Evolutionary conservation across 306 rosid species (phyloP).

Genomic region (Cucurbita argyrosperma): DNA sequence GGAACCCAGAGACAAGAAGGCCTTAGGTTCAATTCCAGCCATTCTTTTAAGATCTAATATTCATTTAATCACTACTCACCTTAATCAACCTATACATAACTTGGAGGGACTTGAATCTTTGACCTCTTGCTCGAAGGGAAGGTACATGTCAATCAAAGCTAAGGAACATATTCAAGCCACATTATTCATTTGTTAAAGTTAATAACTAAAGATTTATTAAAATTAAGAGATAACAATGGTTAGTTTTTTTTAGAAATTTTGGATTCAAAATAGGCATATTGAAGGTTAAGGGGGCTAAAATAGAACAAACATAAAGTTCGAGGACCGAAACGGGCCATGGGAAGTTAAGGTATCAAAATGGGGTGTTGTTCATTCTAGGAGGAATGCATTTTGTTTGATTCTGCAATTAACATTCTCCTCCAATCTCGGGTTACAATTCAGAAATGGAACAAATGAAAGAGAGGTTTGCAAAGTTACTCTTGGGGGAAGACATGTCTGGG

Average conservation of each 20-base stretch:
- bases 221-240: neutral
- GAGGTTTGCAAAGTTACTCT: slow-evolving; percentile 72
- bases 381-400: neutral
- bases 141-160: no score
- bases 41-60: neutral
- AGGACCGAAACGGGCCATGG: neutral
- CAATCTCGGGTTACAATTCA: slow-evolving; percentile 33
- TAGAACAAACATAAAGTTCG: neutral
- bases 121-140: no score
- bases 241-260: no score
- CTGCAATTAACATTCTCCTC: neutral
- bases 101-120: no score
- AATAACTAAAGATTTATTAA: neutral
- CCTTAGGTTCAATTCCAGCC: neutral
- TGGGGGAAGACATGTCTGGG: slow-evolving; percentile 99
- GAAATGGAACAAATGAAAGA: slow-evolving; percentile 89
- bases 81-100: neutral
- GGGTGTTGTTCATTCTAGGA: neutral
- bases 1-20: slow-evolving; percentile 40
- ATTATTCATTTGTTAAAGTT: neutral
- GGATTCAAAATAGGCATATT: neutral
- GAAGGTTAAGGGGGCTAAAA: neutral
- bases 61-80: neutral
- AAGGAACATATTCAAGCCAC: neutral
- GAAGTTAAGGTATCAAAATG: neutral